Conservation (phyloP, 2,329 filamentous ascomycete species). For the Cladophialophora immunda region DNA sequence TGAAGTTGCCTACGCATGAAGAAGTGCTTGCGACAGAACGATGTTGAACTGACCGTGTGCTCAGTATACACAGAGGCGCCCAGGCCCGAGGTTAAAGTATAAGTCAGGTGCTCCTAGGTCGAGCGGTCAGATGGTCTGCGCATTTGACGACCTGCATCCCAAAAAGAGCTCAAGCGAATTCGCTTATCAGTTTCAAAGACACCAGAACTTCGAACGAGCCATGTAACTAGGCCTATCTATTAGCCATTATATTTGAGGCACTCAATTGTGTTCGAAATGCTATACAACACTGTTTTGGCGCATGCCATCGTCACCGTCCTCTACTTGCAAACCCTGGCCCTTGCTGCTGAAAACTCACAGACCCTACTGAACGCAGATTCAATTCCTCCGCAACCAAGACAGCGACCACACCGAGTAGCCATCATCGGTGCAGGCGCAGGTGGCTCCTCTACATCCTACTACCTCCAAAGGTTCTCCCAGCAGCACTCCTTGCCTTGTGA, state of each 20-base stretch:
- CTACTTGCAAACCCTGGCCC: background rate
- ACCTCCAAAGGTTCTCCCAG: slow-evolving; percentile 75
- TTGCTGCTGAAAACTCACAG: slow-evolving; percentile 2
- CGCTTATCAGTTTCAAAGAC: background rate
- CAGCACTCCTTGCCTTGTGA: slow-evolving; percentile 53
- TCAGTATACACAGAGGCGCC: background rate
- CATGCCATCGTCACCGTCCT: background rate
- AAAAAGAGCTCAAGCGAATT: slow-evolving; percentile 1
- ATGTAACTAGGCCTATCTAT: background rate
- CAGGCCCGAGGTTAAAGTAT: background rate
- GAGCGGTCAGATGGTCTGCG: background rate
- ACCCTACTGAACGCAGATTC: background rate
- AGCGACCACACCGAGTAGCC: slow-evolving; percentile 35
- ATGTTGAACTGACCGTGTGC: background rate
- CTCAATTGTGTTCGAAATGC: background rate
- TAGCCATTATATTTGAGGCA: background rate
- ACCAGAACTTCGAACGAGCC: background rate
- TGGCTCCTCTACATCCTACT: slow-evolving; percentile 86
- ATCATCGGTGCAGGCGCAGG: slow-evolving; percentile 79
- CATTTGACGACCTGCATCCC: background rate
- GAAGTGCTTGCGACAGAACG: background rate
- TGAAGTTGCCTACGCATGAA: background rate
- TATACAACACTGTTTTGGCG: background rate
- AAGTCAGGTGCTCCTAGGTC: background rate
- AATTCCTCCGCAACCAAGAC: background rate